Conservation (phyloP, 1,139 yeast genomes). For the Debaryomyces nepalensis region DNA sequence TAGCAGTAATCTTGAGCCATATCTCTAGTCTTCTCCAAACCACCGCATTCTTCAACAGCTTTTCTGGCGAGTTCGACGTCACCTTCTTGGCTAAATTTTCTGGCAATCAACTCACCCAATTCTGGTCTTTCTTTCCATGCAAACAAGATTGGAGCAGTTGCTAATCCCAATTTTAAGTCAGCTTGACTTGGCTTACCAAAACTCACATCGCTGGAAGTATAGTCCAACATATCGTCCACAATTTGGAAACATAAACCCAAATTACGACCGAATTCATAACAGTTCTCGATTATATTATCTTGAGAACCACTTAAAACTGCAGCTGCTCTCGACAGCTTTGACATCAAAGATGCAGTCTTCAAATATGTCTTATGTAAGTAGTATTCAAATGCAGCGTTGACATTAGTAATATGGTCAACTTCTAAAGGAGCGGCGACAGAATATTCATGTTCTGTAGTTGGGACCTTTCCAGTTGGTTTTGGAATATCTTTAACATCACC, state of each 20-base stretch:
- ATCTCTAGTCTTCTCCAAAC: conserved; percentile 74
- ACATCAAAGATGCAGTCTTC: conserved; percentile 93
- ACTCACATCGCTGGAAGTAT: conserved; percentile 78
- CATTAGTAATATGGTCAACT: conserved; percentile 69
- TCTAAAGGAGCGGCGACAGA: conserved; percentile 46
- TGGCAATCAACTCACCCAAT: conserved; percentile 77
- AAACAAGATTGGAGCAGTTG: conserved; percentile 94
- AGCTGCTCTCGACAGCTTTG: conserved; percentile 92
- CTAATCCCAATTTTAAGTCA: conserved; percentile 89
- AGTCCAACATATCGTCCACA: conserved; percentile 95
- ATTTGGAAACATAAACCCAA: conserved; percentile 94
- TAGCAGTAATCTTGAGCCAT: conserved; percentile 81
- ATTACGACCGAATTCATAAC: conserved; percentile 91
- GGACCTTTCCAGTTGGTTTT: conserved; percentile 65
- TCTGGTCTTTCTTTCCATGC: conserved; percentile 93
- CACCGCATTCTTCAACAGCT: conserved; percentile 72
- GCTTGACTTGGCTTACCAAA: conserved; percentile 97
- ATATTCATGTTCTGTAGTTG: conserved; percentile 63
- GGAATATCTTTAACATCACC: conserved; percentile 59
- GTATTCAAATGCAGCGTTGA: conserved; percentile 89
- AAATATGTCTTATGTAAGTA: conserved; percentile 93
- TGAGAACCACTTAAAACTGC: conserved; percentile 91
- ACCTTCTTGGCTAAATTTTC: conserved; percentile 81
- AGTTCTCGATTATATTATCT: conserved; percentile 73
- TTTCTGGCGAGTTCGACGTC: conserved; percentile 81